phyloP scores from a whole-genome alignment of 2,329 filamentous ascomycete genomes.

The Ceratocystis eucalypticola region DNA sequence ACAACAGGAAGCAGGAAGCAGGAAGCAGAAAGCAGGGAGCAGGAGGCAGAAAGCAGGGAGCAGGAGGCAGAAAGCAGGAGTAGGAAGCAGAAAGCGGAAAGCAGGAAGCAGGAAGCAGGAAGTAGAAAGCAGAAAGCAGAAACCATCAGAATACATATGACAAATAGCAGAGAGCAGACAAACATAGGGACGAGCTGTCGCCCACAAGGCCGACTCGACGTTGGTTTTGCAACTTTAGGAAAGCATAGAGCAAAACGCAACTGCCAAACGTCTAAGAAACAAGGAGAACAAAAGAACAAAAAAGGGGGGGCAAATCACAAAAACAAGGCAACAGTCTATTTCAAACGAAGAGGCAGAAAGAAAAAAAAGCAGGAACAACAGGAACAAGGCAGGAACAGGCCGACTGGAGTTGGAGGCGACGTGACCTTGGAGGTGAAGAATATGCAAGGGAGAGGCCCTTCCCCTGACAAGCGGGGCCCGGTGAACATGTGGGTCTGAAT shows the following conservation, averaged over 20 bases:
- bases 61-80: too few relatives aligned
- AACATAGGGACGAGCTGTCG: too few relatives aligned
- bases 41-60: neutral
- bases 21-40: neutral
- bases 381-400: neutral
- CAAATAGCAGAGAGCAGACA: too few relatives aligned
- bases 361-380: neutral
- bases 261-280: neutral
- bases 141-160: too few relatives aligned
- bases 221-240: neutral
- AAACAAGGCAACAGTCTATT: neutral
- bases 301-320: neutral
- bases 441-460: neutral
- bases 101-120: too few relatives aligned
- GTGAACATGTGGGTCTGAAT: constrained; percentile 4
- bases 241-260: neutral
- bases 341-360: neutral
- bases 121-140: too few relatives aligned
- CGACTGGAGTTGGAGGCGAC: neutral
- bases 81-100: neutral
- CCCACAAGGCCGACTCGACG: too few relatives aligned
- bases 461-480: neutral
- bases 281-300: neutral
- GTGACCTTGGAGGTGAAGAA: neutral
- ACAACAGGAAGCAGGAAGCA: neutral